phyloP scores from a whole-genome alignment of 176 grass and related monocot genomes.

The Aegilops tauschii region DNA sequence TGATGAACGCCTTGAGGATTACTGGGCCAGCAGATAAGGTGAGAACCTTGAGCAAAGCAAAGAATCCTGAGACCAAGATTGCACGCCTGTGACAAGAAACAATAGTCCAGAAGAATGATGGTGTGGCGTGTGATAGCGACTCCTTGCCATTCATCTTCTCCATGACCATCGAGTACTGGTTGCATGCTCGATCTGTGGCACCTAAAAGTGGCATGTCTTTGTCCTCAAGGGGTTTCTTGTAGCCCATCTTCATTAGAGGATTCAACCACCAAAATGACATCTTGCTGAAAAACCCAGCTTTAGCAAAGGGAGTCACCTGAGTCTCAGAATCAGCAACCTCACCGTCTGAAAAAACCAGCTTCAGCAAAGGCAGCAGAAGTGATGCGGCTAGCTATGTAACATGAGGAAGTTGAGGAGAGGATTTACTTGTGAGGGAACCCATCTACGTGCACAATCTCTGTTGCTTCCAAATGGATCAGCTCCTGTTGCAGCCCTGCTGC shows the following conservation, averaged over 20 bases:
- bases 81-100: conserved; percentile 63
- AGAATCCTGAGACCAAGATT: conserved; percentile 58
- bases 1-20: conserved; percentile 59
- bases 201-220: conserved; percentile 77
- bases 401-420: conserved; percentile 13
- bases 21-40: conserved; percentile 55
- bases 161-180: conserved; percentile 47
- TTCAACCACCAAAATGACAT: conserved; percentile 93
- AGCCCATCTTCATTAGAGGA: conserved; percentile 75
- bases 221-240: conserved; percentile 73
- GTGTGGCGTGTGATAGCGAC: conserved; percentile 2
- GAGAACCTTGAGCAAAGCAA: conserved; percentile 76
- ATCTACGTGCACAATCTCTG: background rate
- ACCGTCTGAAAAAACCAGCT: background rate
- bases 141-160: conserved; percentile 50
- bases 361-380: no score
- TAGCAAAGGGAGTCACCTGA: conserved; percentile 48
- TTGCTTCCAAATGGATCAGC: background rate
- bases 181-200: conserved; percentile 43
- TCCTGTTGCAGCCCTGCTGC: background rate
- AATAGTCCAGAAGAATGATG: conserved; percentile 65
- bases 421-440: background rate
- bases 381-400: background rate
- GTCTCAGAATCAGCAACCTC: conserved; percentile 23
- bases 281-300: conserved; percentile 53